Conservation (phyloP, 345 rosid species). For the Ceriops zippeliana region DNA sequence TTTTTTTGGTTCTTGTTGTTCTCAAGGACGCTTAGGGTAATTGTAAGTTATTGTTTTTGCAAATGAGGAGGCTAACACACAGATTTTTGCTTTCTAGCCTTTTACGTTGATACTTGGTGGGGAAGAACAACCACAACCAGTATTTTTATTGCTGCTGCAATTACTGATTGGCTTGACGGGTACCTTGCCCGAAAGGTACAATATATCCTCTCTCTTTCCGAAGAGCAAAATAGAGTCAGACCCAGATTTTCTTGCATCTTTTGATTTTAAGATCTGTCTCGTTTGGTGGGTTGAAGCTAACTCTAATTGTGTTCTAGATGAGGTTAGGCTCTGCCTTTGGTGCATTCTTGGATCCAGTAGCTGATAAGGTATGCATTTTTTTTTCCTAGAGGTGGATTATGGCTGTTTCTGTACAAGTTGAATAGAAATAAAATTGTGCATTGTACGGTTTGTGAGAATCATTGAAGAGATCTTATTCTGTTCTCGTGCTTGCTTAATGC, state of each 20-base stretch:
- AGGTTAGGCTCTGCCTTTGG: conserved; percentile 80
- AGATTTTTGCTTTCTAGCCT: conserved; percentile 45
- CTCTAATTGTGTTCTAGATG: conserved; percentile 54
- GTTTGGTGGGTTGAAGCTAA: not conserved
- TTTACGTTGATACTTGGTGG: conserved; percentile 86
- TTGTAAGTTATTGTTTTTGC: too few relatives aligned
- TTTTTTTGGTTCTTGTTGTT: not conserved
- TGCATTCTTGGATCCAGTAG: conserved; percentile 98
- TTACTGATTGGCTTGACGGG: conserved; percentile 99
- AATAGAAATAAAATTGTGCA: not conserved
- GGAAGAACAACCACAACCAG: conserved; percentile 89
- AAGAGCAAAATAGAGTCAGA: not conserved
- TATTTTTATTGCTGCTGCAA: conserved; percentile 86
- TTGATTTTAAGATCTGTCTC: not conserved
- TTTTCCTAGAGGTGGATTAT: not conserved
- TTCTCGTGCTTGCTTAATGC: conserved; percentile 22
- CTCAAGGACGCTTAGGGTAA: not conserved
- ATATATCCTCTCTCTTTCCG: not conserved
- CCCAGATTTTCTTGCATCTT: not conserved
- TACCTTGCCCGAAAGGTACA: conserved; percentile 90
- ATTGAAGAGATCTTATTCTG: conserved; percentile 4
- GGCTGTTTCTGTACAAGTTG: not conserved
- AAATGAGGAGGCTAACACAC: not conserved
- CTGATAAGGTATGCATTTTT: conserved; percentile 68
- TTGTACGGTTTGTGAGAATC: not conserved